Percentiles rank a stretch among this genome's conserved stretches.
phyloP scores from a whole-genome alignment of 2,329 filamentous ascomycete species.

The Pseudomassariella vexata region DNA sequence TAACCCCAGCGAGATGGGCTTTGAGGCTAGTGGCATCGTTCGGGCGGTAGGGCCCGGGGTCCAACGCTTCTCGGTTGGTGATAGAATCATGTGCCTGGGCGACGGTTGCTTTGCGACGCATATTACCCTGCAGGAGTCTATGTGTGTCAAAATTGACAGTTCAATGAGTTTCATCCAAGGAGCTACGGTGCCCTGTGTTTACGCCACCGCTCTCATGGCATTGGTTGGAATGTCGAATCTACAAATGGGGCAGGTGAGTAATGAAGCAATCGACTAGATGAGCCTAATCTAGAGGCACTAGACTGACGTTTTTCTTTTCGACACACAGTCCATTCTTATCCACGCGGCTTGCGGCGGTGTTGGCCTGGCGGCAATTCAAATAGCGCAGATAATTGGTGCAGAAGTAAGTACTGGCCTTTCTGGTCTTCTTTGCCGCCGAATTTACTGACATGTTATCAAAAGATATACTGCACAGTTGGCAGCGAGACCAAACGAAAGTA shows the following conservation, averaged over 20 bases:
- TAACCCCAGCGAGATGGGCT: constrained; percentile 1
- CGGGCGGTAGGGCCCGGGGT: not conserved
- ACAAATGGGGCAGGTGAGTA: constrained; percentile 17
- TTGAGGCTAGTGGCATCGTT: not conserved
- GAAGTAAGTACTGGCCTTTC: no score
- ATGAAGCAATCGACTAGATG: no score
- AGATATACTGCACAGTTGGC: constrained; percentile 11
- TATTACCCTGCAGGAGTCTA: no score
- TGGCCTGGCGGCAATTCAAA: constrained; percentile 36
- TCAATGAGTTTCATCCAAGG: constrained; percentile 12
- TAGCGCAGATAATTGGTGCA: constrained; percentile 30
- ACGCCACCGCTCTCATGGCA: constrained; percentile 35
- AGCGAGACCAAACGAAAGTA: constrained; percentile 10
- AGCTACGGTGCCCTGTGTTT: constrained; percentile 30
- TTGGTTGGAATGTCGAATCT: constrained; percentile 27
- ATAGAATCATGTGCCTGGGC: no score
- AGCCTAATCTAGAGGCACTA: no score
- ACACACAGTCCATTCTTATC: constrained; percentile 38
- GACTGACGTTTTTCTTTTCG: no score
- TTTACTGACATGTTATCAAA: no score
- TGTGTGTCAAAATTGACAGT: no score
- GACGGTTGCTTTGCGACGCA: no score
- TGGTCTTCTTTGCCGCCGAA: no score
- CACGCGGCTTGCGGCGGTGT: constrained; percentile 37
- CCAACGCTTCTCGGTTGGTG: not conserved